phyloP scores from a whole-genome alignment of 495 filamentous ascomycete genomes.

The Daldinia childiae region DNA sequence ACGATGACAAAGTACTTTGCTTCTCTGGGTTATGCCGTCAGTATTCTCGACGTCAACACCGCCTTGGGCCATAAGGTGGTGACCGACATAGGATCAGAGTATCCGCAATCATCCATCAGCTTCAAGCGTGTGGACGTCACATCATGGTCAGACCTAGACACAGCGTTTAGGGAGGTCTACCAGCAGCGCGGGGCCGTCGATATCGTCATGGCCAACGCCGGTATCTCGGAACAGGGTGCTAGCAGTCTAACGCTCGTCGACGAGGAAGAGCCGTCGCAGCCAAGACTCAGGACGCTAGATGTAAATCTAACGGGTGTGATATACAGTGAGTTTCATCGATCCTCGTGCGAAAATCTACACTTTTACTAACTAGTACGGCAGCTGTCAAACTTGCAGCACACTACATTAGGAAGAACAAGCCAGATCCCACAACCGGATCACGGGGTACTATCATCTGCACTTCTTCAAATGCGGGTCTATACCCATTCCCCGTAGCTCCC shows the following conservation, averaged over 20 bases:
- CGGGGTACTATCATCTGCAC: conserved; percentile 65
- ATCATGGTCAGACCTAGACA: conserved; percentile 59
- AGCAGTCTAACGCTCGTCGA: conserved; percentile 45
- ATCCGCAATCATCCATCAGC: conserved; percentile 47
- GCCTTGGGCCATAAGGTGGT: conserved; percentile 46
- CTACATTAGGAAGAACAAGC: conserved; percentile 61
- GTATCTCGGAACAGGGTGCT: conserved; percentile 58
- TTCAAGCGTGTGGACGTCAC: conserved; percentile 61
- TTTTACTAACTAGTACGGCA: conserved; percentile 28
- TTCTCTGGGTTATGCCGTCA: conserved; percentile 54
- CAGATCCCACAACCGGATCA: conserved; percentile 30
- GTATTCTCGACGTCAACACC: conserved; percentile 63
- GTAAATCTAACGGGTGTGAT: conserved; percentile 60
- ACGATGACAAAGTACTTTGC: conserved; percentile 60
- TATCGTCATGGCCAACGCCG: conserved; percentile 66
- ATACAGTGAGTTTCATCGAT: conserved; percentile 53
- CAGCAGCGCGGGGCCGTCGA: conserved; percentile 54
- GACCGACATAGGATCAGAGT: conserved; percentile 47
- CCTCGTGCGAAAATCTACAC: neutral
- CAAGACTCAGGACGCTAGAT: conserved; percentile 54
- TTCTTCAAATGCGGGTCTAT: conserved; percentile 65
- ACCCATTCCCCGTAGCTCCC: conserved; percentile 65
- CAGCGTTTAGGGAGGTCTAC: conserved; percentile 55
- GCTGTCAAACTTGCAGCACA: conserved; percentile 61
- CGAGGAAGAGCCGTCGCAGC: conserved; percentile 52